phyloP scores from a whole-genome alignment of 768 basidiomycete genomes.

The Tylopilus plumbeoviolaceoides region DNA sequence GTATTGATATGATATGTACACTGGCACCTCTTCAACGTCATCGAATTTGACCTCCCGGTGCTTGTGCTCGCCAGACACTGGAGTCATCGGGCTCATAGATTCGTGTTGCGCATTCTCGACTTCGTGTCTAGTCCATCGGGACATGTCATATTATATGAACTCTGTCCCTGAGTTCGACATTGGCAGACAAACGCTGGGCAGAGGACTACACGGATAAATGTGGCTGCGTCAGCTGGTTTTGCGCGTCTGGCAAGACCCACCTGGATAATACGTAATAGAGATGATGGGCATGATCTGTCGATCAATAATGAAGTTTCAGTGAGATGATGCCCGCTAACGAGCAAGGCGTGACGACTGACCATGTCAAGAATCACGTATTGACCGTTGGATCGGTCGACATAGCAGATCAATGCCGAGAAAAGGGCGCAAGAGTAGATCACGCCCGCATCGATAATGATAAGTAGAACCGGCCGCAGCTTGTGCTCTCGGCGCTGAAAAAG shows the following conservation, averaged over 20 bases:
- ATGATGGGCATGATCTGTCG: constrained; percentile 36
- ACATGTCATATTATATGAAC: constrained; percentile 7
- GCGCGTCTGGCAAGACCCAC: constrained; percentile 21
- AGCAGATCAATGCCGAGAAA: no score
- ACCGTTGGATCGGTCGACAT: no score
- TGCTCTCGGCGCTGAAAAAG: no score
- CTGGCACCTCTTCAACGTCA: no score
- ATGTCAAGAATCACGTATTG: constrained; percentile 36
- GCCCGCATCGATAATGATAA: no score
- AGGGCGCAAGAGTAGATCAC: no score
- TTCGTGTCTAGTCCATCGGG: neutral
- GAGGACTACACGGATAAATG: neutral
- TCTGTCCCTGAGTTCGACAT: constrained; percentile 1
- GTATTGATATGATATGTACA: neutral
- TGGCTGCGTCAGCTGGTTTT: neutral
- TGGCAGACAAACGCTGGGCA: neutral
- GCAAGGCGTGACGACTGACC: constrained; percentile 18
- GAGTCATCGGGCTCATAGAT: no score
- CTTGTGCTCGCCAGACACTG: no score
- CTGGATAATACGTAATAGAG: constrained; percentile 40
- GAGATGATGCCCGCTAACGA: neutral
- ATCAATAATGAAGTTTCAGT: neutral
- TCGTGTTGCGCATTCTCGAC: no score
- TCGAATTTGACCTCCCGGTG: no score
- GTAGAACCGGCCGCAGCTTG: no score